These are phyloP conservation scores for Talaromyces funiculosus DNA, from an alignment of 2,329 filamentous ascomycete species.

Conservation along the genomic window DNA sequence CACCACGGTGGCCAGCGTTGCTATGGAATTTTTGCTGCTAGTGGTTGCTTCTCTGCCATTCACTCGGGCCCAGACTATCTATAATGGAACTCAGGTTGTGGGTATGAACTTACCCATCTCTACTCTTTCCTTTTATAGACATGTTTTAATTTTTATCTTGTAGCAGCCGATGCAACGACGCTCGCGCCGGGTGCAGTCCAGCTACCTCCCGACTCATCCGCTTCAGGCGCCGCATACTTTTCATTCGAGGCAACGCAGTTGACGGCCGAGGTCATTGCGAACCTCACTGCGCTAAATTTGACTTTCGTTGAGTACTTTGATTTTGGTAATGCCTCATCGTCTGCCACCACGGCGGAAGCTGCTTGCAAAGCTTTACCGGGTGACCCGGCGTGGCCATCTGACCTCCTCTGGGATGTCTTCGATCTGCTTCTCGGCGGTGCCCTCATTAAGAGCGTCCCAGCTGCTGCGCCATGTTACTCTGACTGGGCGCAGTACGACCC, in stretches of 20 bases:
- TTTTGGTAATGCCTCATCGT: constrained; percentile 22
- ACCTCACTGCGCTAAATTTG: constrained; percentile 26
- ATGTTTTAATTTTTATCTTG: neutral
- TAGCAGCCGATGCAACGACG: constrained; percentile 1
- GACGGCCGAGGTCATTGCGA: constrained; percentile 30
- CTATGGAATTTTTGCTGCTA: neutral
- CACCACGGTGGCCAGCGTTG: neutral
- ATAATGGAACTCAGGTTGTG: neutral
- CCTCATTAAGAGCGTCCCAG: constrained; percentile 28
- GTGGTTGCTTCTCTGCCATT: neutral
- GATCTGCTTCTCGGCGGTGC: constrained; percentile 31
- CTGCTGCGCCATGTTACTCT: constrained; percentile 31
- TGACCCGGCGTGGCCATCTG: constrained; percentile 18
- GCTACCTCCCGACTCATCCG: neutral
- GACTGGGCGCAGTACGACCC: constrained; percentile 28
- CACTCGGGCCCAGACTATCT: neutral
- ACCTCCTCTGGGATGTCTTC: constrained; percentile 25
- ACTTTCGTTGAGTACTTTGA: constrained; percentile 30
- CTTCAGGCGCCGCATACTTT: constrained; percentile 10
- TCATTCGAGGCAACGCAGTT: constrained; percentile 27
- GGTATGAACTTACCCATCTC: neutral
- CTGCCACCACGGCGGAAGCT: constrained; percentile 23
- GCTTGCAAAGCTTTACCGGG: constrained; percentile 27
- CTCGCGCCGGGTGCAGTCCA: neutral
- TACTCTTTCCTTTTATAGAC: neutral